Evolutionary conservation across 2,329 filamentous ascomycete genomes (phyloP), one percentile per base, ranked within the genome.

Genomic region (Sphaerulina vaccinii): DNA sequence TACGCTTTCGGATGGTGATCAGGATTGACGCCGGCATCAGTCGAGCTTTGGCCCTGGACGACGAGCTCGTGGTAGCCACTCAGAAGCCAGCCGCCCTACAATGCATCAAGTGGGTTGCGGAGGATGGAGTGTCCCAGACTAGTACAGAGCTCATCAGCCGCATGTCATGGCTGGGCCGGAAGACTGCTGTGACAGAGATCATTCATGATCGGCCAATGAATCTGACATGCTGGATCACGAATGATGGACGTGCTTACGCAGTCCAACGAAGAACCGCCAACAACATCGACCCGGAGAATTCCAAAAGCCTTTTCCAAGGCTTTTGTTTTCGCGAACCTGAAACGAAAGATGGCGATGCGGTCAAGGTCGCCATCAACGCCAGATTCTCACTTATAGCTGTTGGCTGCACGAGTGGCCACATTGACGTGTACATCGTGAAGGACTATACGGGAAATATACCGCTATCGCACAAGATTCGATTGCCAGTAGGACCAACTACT

Each of bases 171-270:
- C 73, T 96, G 18, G 83, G 85, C 46, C 91, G 88, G 69, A 92
- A 88, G 70, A 78, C 81, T 1, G 82, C 79, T 1, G 82, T 97
- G 47, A 76, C 79, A 15, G 88, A 95, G 63, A 95, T 99, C 87
- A 86, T 92, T 1, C 85, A 95, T 67, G 93, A 99, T 69, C 83
- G 92, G 54, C 92, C 93, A 0, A 99, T 99, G 91, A 96, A 95
- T 64, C 77, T 99, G 10, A 85, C 88, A 8, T 89, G 91, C 8
- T 99, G 93, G 93, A 82, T 96, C 51, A 93, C 90, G 4, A 87
- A 79, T 63, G 90, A 95, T 63, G 93, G 93, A 5, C 84, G 84
- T 67, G 90, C 86, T 1, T 97, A 95, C 71, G 91, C 92, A 15
- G 91, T 97, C 19, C 93, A 97, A 70, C 83, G 90, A 54, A 66